Base-by-base conservation (phyloP, 805 yeast genomes). In the Cyberlindnera maclurae region DNA sequence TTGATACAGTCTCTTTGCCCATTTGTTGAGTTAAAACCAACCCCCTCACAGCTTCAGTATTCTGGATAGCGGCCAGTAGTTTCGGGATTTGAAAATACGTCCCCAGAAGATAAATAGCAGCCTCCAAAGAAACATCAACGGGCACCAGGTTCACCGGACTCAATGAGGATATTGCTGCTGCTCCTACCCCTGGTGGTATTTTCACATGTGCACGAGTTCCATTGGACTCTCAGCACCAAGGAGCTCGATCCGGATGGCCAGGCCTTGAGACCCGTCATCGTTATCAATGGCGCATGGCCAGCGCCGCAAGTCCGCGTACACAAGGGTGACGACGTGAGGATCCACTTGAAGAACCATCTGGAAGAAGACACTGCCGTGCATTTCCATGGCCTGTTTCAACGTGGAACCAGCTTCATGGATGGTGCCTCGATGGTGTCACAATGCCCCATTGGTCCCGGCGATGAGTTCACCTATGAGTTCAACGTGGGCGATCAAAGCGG, bases 341-440 rank as follows among this genome's bases (percentile, higher is more conserved):
- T 73, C 2, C 55, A 56, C 2, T 60, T 71, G 12, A 46, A 51
- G 30, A 75, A 74, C 46, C 48, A 53, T 15, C 54, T 67, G 5
- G 62, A 59, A 3, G 70, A 67, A 36, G 50, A 64, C 0, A 82
- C 90, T 12, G 47, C 74, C 1, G 36, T 74, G n/a, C 81, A 75
- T 46, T 73, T 71, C 53, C 98, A 90, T 64, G 98, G 98, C 40
- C 57, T 93, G 57, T 93, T 83, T 77, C 70, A 65, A 47, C 71
- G 79, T 48, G 84, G 82, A 20, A 63, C 89, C 12, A 68, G 59
- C 51, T 79, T 72, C 56, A 82, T 83, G 90, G 98, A 90, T 61
- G 98, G 98, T 42, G 94, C 96, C 12, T 83, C 82, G 52, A 68
- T 75, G 75, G 70, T 90, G 33, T 77, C 85, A 27, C 97, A 90